A percentile compares a stretch with the other conserved stretches of the same genome.
phyloP scores from a whole-genome alignment of 306 rosid species.

The Rosa rugosa region DNA sequence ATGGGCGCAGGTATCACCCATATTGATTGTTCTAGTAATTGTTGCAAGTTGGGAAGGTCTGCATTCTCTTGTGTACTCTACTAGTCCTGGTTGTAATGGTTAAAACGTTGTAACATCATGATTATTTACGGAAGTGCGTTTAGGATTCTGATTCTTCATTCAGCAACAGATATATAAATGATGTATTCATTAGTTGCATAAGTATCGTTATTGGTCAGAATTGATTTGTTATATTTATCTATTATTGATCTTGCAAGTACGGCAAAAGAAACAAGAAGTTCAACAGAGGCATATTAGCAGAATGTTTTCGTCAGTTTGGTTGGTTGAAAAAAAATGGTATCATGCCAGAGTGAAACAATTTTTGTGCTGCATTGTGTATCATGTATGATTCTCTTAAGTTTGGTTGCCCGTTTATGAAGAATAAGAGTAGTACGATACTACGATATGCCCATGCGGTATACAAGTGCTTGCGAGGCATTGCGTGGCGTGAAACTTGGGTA shows the following conservation, averaged over 20 bases:
- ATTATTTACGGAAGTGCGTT: background rate
- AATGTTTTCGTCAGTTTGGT: background rate
- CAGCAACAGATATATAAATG: background rate
- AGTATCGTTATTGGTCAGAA: background rate
- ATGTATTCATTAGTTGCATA: background rate
- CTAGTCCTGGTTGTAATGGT: background rate
- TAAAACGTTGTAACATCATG: background rate
- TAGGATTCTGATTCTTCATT: background rate
- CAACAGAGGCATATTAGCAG: background rate
- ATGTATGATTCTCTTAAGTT: background rate
- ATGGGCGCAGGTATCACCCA: constrained; percentile 85
- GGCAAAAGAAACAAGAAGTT: background rate
- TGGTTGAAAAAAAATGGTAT: background rate
- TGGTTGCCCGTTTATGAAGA: background rate
- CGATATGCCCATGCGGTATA: too few relatives aligned
- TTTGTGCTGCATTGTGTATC: background rate
- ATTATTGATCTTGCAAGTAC: background rate
- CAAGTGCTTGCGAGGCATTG: background rate
- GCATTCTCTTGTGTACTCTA: background rate
- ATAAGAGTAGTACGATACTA: too few relatives aligned
- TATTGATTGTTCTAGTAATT: constrained; percentile 41
- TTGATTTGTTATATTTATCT: background rate
- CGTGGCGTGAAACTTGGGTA: background rate
- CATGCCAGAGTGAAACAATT: background rate
- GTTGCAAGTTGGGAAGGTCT: background rate